Evolutionary conservation across 495 filamentous ascomycete species (phyloP), one percentile per base, ranked within the genome.

Genomic region (Penicillium maclennaniae): DNA sequence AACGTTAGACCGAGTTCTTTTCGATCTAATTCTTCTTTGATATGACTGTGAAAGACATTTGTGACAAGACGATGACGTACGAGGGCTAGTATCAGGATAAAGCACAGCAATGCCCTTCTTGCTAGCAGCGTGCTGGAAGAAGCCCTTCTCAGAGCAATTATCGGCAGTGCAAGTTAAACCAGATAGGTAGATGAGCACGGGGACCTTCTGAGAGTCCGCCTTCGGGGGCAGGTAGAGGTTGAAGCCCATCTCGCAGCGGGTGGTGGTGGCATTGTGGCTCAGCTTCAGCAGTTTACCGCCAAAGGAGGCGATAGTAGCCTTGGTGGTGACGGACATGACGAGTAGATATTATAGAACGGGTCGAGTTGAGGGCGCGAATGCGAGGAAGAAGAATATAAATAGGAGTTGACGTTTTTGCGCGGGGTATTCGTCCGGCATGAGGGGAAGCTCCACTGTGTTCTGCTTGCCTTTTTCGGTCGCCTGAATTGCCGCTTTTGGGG

Each of bases 231-330:
- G 71, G 65, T 83, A 87, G 53, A 87, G 76, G 69, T 87, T 87
- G 70, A 87, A 79, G 44, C 63, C 69, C 84, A 87, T 87, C 45
- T 85, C 79, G 70, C 81, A 85, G 53, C 76, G 77, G 34, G 78
- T 81, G 55, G 82, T 79, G 42, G 76, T 74, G 59, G 93, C 87
- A 60, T 83, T 73, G 81, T 98, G 93, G 61, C 82, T 82, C 25
- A 97, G 85, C 73, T 97, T 97, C 58, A 95, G 82, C 48, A 98
- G 89, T 72, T 91, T 93, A 59, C 93, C 93, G 66, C 92, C 91
- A 72, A 97, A 97, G 64, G 84, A 90, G 71, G 87, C 80, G 69
- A 97, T 96, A 57, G 87, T 88, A 16, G 91, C 87, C 70, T 87
- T 95, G 55, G 87, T 93, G 63, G 85, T 84, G 76, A 97, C 86